Conservation (phyloP, 768 basidiomycete species). For the Russula brevipes region DNA sequence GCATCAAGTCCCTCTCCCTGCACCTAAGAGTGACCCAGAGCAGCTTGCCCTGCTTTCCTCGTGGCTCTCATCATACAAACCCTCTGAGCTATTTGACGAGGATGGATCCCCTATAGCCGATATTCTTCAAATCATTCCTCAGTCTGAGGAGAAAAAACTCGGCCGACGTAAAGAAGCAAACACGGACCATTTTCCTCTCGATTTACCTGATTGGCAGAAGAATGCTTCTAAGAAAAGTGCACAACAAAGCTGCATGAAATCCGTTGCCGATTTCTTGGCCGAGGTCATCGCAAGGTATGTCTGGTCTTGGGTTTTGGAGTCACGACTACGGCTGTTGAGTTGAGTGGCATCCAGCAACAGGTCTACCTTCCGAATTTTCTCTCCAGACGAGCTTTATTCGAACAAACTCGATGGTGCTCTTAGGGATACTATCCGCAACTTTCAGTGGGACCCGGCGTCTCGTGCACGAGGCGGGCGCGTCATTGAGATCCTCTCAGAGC, state of each 20-base stretch:
- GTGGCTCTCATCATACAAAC: slow-evolving; percentile 73
- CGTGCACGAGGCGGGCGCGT: slow-evolving; percentile 74
- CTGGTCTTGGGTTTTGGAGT: not conserved
- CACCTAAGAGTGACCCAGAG: slow-evolving; percentile 55
- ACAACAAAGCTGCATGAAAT: slow-evolving; percentile 75
- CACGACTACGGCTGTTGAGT: not conserved
- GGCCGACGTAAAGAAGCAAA: not conserved
- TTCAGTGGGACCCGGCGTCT: slow-evolving; percentile 76
- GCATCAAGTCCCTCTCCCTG: slow-evolving; percentile 85
- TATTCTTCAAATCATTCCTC: slow-evolving; percentile 37
- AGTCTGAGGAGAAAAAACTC: not conserved
- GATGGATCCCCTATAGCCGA: slow-evolving; percentile 49
- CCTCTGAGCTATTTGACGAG: slow-evolving; percentile 58
- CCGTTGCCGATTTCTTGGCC: slow-evolving; percentile 50
- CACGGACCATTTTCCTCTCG: slow-evolving; percentile 46
- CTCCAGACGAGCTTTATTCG: slow-evolving; percentile 81
- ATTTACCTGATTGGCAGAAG: slow-evolving; percentile 59
- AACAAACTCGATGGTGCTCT: slow-evolving; percentile 86
- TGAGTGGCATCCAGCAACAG: slow-evolving; percentile 51
- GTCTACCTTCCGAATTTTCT: slow-evolving; percentile 78
- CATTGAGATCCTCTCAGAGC: slow-evolving; percentile 84
- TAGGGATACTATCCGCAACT: slow-evolving; percentile 60
- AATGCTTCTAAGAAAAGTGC: slow-evolving; percentile 48
- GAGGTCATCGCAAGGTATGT: slow-evolving; percentile 50
- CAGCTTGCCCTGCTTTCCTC: slow-evolving; percentile 58